Base-by-base conservation (phyloP, 257 asterid genomes). In the Forsythia suspensa region DNA sequence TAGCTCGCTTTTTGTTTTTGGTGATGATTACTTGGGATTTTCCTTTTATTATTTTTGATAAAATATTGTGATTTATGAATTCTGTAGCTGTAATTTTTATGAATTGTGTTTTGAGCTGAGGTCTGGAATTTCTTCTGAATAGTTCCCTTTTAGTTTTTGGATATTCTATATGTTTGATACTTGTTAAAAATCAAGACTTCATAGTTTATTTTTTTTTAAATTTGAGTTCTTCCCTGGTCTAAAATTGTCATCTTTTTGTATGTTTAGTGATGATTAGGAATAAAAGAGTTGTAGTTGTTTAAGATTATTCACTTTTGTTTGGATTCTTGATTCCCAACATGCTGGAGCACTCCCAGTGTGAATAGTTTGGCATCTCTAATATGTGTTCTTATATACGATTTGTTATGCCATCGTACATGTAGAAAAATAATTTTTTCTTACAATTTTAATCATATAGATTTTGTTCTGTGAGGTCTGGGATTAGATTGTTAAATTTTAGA, bases 241-340 rank as follows among this genome's bases (percentile, higher is more conserved):
- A 63, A 21, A 63, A 13, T 11, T 1, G 16, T 24, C 15, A 9
- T 63, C 38, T 11, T 40, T 41, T 48, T 37, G 39, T 46, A 16
- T 29, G 29, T 75, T 12, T 36, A 24, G 4, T 65, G 51, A 73
- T 80, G 71, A 73, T 18, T 76, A 83, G 73, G 72, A 73, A 72
- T 71, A 39, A 79, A 86, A 77, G 41, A 79, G 79, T 43, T 80
- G 10, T 80, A 65, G 75, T 80, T 70, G 43, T 55, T 72, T 36
- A 51, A 52, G 29, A 73, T 81, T 77, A 82, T 79, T 55, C 73
- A 71, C 77, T 55, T 85, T 82, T 40, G 82, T 73, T 66, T 72
- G 42, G 92, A 82, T 80, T 83, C 82, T 83, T 77, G 87, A 81
- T 87, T 78, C 88, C 84, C 78, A 79, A 76, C 72, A 77, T 81